phyloP scores from a whole-genome alignment of 176 grass and related monocot genomes.

The Oryza brachyantha region DNA sequence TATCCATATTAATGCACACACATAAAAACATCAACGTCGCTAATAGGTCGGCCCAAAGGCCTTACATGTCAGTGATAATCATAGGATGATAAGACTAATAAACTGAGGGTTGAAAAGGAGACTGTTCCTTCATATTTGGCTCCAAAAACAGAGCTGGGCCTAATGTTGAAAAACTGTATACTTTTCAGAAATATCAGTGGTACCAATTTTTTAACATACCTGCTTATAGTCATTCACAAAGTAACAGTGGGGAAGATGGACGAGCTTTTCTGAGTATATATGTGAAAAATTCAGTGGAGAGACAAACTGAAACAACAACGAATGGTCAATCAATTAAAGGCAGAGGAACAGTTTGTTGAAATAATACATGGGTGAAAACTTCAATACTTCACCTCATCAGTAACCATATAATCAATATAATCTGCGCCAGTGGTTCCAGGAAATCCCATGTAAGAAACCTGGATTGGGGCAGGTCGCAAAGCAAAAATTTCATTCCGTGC shows the following conservation, averaged over 20 bases:
- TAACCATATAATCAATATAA: conserved; percentile 64
- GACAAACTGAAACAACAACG: conserved; percentile 52
- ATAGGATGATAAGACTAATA: neutral
- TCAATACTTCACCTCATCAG: conserved; percentile 46
- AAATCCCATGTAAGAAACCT: conserved; percentile 74
- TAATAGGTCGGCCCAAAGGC: neutral
- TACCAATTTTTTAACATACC: conserved; percentile 17
- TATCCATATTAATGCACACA: neutral
- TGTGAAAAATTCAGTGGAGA: conserved; percentile 50
- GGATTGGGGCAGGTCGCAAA: conserved; percentile 59
- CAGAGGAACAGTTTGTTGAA: conserved; percentile 1
- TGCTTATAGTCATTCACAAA: conserved; percentile 86
- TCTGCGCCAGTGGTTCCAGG: conserved; percentile 65
- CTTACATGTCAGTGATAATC: neutral
- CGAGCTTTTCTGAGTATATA: conserved; percentile 85
- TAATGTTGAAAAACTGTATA: conserved; percentile 42
- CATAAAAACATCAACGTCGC: neutral
- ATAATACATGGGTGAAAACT: conserved; percentile 17
- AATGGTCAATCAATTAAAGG: conserved; percentile 12
- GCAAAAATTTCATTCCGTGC: conserved; percentile 69
- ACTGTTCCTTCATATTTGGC: neutral
- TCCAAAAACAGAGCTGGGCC: neutral
- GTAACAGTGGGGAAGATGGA: conserved; percentile 74
- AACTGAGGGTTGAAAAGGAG: neutral
- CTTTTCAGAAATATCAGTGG: conserved; percentile 47